Evolutionary conservation across 306 rosid genomes (phyloP), one percentile per base, ranked within the genome.

Genomic region (Canavalia gladiata): DNA sequence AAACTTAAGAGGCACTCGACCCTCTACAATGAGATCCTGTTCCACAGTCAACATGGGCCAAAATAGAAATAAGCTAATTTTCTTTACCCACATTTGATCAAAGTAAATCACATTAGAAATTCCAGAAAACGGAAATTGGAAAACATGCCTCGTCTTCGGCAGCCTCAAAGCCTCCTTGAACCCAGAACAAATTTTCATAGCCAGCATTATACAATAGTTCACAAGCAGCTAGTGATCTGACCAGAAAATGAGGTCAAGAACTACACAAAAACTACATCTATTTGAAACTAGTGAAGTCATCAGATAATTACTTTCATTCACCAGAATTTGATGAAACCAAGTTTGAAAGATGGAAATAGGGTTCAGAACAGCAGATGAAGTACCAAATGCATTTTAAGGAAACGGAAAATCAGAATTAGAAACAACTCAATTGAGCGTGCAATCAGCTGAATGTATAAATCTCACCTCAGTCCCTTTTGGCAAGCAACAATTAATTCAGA

Each of bases 11-110:
- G 97, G 92, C 84, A 82, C 80, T 34, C 94, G 89, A 65, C 99
- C 99, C 89, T 93, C 99, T 75, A 87, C 90, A 72, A 77, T 65
- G 70, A 95, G 96, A 90, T 93, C 99, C 99, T 95, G 92, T 52
- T 76, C 86, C 89, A 80, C 10, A 79, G 60, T 28, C 71, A 54
- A 62, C 30, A 51, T 7, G 52, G 76, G 55, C 45, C 34, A 76
- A 34, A 49, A 68, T 76, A 70, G 47, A 84, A 57, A 76, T 77
- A 41, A 72, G 80, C 72, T 59, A 66, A 39, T 31, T 64, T 73
- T 79, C 28, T 35, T 49, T 29, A 13, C 75, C 64, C 56, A 76
- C 29, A 52, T 72, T 80, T 56, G 46, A 75, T 72, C 54, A 60
- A 62, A 58, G 57, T 70, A 74, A 45, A 79, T 64, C 29, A 59